phyloP scores from a whole-genome alignment of 106 monocot genomes.

The Apostasia shenzhenica region DNA sequence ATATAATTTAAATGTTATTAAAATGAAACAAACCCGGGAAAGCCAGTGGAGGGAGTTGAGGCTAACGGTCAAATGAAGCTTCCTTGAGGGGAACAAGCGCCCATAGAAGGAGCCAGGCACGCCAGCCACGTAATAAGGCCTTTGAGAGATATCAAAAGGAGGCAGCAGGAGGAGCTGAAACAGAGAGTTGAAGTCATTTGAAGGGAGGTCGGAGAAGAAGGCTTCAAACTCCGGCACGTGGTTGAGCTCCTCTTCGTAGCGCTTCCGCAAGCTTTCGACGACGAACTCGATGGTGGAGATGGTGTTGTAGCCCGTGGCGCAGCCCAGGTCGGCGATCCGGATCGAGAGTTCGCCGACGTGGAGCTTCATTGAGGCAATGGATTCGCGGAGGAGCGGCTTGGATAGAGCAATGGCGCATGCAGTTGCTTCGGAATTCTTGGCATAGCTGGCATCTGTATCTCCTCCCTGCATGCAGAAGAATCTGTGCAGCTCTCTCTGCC shows the following conservation, averaged over 20 bases:
- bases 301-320: constrained; percentile 58
- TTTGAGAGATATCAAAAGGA: not conserved
- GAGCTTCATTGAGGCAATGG: constrained; percentile 38
- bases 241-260: constrained; percentile 21
- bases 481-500: constrained; percentile 43
- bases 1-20: not conserved
- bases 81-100: constrained; percentile 40
- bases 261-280: constrained; percentile 15
- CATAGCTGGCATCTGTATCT: constrained; percentile 49
- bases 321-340: constrained; percentile 46
- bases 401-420: constrained; percentile 38
- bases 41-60: constrained; percentile 62
- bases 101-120: constrained; percentile 56
- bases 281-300: constrained; percentile 34
- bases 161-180: constrained; percentile 22
- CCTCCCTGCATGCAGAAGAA: constrained; percentile 58
- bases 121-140: constrained; percentile 32
- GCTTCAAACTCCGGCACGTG: constrained; percentile 44
- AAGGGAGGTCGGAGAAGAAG: constrained; percentile 57
- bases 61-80: constrained; percentile 44
- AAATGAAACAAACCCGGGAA: constrained; percentile 23
- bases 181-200: constrained; percentile 60
- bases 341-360: constrained; percentile 21
- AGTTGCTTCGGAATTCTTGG: constrained; percentile 36
- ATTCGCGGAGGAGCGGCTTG: constrained; percentile 32